These are phyloP conservation scores for Dimargaris cristalligena DNA, from an alignment of 192 early-diverging fungal species.

Conservation along the genomic window DNA sequence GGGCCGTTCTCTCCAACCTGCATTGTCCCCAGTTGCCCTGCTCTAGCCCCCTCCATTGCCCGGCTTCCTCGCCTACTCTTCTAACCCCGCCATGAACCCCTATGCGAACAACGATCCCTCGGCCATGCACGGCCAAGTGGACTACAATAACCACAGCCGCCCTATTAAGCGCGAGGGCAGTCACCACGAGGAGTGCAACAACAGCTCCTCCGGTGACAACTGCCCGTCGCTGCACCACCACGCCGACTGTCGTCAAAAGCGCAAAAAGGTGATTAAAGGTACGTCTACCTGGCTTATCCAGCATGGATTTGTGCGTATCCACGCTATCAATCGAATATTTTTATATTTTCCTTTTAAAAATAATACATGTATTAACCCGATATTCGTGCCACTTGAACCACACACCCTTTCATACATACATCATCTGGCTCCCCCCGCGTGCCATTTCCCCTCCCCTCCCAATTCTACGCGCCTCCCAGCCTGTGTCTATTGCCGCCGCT, in stretches of 20 bases:
- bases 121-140: background rate
- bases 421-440: background rate
- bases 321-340: background rate
- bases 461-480: constrained; percentile 27
- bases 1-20: no score
- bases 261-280: background rate
- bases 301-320: background rate
- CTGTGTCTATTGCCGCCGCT: constrained; percentile 86
- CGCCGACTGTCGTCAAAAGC: background rate
- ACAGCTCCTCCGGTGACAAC: background rate
- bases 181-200: background rate
- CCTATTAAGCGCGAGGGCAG: background rate
- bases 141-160: background rate
- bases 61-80: background rate
- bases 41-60: no score
- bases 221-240: background rate
- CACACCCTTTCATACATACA: background rate
- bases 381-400: background rate
- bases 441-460: background rate
- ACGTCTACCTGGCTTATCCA: background rate
- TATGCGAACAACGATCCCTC: background rate
- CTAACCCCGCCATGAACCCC: background rate
- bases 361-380: background rate
- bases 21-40: no score
- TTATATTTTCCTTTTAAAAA: no score